A percentile compares a stretch with the other conserved stretches of the same genome.
Conservation (phyloP, 2,329 filamentous ascomycete genomes). For the Aspergillus tamarii region DNA sequence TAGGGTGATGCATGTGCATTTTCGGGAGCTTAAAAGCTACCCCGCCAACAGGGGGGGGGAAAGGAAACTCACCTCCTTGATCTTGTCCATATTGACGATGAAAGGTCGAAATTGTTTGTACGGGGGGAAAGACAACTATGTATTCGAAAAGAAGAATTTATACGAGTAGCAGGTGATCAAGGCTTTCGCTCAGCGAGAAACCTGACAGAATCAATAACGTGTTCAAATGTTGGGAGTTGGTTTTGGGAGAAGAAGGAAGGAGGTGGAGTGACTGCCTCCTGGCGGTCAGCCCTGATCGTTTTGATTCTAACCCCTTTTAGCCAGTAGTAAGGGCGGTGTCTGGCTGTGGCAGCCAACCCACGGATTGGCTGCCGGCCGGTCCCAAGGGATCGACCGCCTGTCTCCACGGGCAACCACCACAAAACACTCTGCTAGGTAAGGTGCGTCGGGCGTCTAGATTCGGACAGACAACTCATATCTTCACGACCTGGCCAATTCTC, state of each 20-base stretch:
- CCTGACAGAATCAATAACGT: conserved; percentile 18
- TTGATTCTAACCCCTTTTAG: conserved; percentile 10
- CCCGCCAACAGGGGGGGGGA: conserved; percentile 39
- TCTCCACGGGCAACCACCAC: conserved; percentile 46
- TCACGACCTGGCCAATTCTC: neutral
- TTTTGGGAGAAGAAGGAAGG: conserved; percentile 22
- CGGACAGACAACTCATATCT: conserved; percentile 14
- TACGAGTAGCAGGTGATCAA: conserved; percentile 15
- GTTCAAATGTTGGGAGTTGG: conserved; percentile 20
- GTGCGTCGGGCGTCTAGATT: conserved; percentile 26
- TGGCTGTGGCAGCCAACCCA: conserved; percentile 2
- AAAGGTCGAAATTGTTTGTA: conserved; percentile 29
- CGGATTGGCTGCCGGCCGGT: neutral
- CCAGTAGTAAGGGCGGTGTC: conserved; percentile 7
- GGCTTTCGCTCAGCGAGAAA: conserved; percentile 45
- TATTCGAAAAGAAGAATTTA: conserved; percentile 27
- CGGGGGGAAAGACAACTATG: conserved; percentile 26
- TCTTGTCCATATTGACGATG: conserved; percentile 71
- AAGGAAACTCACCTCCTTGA: conserved; percentile 74
- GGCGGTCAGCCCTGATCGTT: conserved; percentile 25
- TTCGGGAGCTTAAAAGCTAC: conserved; percentile 39
- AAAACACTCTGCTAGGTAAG: conserved; percentile 27
- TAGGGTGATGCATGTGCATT: conserved; percentile 27
- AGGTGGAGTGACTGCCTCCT: conserved; percentile 23
- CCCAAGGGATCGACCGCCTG: conserved; percentile 16